Percentiles rank a stretch among this genome's conserved stretches.
These are phyloP conservation scores for Trichosanthes truncata DNA, from an alignment of 306 rosid species.

Conservation along the genomic window DNA sequence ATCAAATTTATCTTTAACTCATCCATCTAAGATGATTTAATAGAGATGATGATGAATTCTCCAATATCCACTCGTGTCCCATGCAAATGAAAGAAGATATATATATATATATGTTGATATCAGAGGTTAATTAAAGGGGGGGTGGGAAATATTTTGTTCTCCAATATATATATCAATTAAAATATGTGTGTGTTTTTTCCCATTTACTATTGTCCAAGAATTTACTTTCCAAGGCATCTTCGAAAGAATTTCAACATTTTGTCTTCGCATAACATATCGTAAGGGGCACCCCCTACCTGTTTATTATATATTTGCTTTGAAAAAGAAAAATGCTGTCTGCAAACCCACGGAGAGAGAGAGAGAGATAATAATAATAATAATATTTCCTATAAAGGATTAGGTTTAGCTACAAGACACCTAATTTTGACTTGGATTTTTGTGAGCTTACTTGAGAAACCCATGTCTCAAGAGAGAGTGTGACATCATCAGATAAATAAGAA, in stretches of 20 bases:
- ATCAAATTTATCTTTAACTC: too few relatives aligned
- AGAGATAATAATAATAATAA: background rate
- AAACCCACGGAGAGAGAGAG: background rate
- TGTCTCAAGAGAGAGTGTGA: background rate
- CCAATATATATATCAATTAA: background rate
- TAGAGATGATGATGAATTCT: too few relatives aligned
- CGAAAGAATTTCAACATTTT: conserved; percentile 18
- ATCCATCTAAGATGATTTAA: too few relatives aligned
- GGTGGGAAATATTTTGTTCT: background rate
- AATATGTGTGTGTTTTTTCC: background rate
- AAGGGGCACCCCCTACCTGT: background rate
- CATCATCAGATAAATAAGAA: background rate
- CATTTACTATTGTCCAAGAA: conserved; percentile 18
- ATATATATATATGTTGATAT: background rate
- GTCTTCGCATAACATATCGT: conserved; percentile 7
- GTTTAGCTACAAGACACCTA: conserved; percentile 26
- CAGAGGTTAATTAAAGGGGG: background rate
- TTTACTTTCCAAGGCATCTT: conserved; percentile 33
- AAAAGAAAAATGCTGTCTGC: conserved; percentile 12
- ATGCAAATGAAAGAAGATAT: background rate
- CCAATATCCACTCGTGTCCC: too few relatives aligned
- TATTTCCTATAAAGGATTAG: conserved; percentile 5
- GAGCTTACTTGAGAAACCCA: conserved; percentile 10
- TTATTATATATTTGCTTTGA: conserved; percentile 1
- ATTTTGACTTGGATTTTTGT: conserved; percentile 25